phyloP scores from a whole-genome alignment of 2,329 filamentous ascomycete genomes.

The Fusarium robinianum region DNA sequence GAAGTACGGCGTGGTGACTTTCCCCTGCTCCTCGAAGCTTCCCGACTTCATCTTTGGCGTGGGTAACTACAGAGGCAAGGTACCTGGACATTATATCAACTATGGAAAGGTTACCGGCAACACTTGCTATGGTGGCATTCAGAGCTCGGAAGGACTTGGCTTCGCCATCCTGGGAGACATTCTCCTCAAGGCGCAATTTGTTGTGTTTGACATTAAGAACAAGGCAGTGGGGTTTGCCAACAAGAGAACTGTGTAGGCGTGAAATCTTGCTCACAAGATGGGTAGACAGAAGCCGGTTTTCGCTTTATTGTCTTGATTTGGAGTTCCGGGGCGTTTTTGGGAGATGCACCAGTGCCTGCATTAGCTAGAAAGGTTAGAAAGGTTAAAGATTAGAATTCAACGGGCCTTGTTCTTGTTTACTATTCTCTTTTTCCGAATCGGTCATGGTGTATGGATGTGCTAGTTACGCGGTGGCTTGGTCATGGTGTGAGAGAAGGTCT shows the following conservation, averaged over 20 bases:
- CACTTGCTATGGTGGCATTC: constrained; percentile 45
- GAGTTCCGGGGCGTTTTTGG: constrained; percentile 27
- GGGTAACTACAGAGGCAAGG: constrained; percentile 40
- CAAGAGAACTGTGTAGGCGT: constrained; percentile 35
- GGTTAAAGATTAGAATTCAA: constrained; percentile 6
- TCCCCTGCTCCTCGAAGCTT: constrained; percentile 59
- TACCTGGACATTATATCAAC: constrained; percentile 47
- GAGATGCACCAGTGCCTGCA: constrained; percentile 9
- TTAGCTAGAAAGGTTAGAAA: constrained; percentile 23
- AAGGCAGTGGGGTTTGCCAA: constrained; percentile 46
- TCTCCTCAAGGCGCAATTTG: constrained; percentile 50
- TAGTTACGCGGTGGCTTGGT: no score
- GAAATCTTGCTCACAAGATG: constrained; percentile 1
- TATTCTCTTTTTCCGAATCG: no score
- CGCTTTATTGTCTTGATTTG: constrained; percentile 19
- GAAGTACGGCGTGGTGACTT: constrained; percentile 58
- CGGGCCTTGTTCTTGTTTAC: constrained; percentile 1
- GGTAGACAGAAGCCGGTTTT: not conserved
- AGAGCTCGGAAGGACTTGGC: constrained; percentile 43
- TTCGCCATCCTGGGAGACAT: constrained; percentile 49
- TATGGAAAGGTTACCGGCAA: constrained; percentile 38
- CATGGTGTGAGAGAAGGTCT: no score
- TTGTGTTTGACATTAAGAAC: constrained; percentile 46
- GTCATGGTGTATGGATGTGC: no score
- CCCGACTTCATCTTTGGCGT: constrained; percentile 47